A percentile compares a stretch with the other conserved stretches of the same genome.
These are phyloP conservation scores for Ogataea haglerorum DNA, from an alignment of 805 yeast species.

Conservation along the genomic window DNA sequence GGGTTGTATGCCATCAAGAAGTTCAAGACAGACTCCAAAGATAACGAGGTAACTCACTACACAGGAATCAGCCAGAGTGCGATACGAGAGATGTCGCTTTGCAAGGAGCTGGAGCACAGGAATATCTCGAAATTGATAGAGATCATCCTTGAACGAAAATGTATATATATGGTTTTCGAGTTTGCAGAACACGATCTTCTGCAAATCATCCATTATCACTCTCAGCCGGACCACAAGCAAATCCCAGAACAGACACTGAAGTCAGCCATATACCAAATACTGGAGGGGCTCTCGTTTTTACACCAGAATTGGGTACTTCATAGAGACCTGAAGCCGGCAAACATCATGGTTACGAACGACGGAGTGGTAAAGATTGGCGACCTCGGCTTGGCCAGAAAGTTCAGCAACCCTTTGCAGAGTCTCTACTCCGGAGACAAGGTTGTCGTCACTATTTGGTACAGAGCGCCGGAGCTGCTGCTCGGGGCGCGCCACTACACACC, in stretches of 20 bases:
- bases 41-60: conserved; percentile 76
- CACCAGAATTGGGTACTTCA: conserved; percentile 97
- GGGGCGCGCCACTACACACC: conserved; percentile 93
- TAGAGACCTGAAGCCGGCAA: conserved; percentile 95
- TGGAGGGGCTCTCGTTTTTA: conserved; percentile 85
- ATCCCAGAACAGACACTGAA: conserved; percentile 79
- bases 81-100: conserved; percentile 91
- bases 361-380: conserved; percentile 97
- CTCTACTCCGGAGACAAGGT: conserved; percentile 91
- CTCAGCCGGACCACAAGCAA: conserved; percentile 78
- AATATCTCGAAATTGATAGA: conserved; percentile 80
- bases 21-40: conserved; percentile 91
- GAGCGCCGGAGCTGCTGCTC: conserved; percentile 88
- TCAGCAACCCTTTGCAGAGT: conserved; percentile 82
- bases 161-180: conserved; percentile 93
- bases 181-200: conserved; percentile 94
- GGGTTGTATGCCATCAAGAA: conserved; percentile 82
- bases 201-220: conserved; percentile 91
- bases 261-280: conserved; percentile 86
- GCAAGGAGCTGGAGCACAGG: conserved; percentile 78
- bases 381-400: conserved; percentile 84
- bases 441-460: conserved; percentile 94
- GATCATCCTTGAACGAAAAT: conserved; percentile 80
- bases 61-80: conserved; percentile 97
- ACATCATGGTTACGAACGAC: conserved; percentile 86